Evolutionary conservation across 768 basidiomycete genomes (phyloP).

Genomic region (Scleroderma bovista): DNA sequence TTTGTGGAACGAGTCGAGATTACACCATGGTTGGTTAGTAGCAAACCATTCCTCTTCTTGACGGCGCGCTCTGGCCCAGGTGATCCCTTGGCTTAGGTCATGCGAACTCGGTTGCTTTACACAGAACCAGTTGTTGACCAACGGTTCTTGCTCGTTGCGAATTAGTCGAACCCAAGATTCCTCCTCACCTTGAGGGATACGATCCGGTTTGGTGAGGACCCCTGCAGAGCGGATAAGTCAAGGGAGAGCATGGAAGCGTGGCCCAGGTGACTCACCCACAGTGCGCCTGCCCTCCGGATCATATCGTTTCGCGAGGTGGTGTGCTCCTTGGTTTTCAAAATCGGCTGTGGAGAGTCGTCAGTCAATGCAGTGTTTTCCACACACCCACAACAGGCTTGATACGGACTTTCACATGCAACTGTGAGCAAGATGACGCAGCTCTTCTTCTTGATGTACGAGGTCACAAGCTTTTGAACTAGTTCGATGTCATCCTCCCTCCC

Average conservation of each 20-base stretch:
- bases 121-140: slow-evolving; percentile 40
- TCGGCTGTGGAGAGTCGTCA: slow-evolving; percentile 36
- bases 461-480: slow-evolving; percentile 46
- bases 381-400: slow-evolving; percentile 21
- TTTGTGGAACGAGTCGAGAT: slow-evolving; percentile 43
- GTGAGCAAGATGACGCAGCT: slow-evolving; percentile 52
- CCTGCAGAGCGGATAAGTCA: slow-evolving; percentile 25
- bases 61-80: slow-evolving; percentile 27
- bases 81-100: slow-evolving; percentile 28
- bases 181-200: slow-evolving; percentile 33
- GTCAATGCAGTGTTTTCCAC: background rate
- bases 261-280: slow-evolving; percentile 34
- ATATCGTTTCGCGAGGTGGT: slow-evolving; percentile 38
- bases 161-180: slow-evolving; percentile 42
- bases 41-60: slow-evolving; percentile 33
- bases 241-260: background rate
- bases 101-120: slow-evolving; percentile 38
- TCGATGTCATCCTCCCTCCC: slow-evolving; percentile 38
- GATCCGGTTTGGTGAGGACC: slow-evolving; percentile 54
- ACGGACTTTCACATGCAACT: slow-evolving; percentile 42
- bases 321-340: slow-evolving; percentile 53
- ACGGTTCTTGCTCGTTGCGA: slow-evolving; percentile 33
- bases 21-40: slow-evolving; percentile 32
- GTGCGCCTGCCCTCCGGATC: slow-evolving; percentile 48
- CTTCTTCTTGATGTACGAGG: slow-evolving; percentile 39